A percentile compares a stretch with the other conserved stretches of the same genome.
Evolutionary conservation across 306 rosid species (phyloP).

Genomic region (Rosa lucieae): DNA sequence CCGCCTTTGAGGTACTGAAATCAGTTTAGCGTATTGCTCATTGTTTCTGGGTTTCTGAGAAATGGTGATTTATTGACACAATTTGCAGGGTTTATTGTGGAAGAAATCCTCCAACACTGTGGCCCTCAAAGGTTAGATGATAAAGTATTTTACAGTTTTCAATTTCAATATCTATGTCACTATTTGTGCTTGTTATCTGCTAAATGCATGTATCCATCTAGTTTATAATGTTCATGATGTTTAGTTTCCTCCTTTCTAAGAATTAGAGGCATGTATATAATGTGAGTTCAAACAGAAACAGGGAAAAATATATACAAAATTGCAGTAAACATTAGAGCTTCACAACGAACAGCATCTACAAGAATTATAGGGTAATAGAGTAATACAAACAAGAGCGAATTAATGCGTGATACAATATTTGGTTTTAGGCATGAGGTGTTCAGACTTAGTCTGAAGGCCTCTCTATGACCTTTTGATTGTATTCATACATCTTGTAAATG

Average conservation of each 20-base stretch:
- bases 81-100: no score
- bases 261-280: background rate
- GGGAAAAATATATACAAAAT: background rate
- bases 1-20: slow-evolving; percentile 17
- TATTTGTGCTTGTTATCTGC: no score
- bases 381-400: background rate
- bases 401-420: background rate
- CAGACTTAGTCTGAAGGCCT: background rate
- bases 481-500: background rate
- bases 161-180: no score
- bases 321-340: background rate
- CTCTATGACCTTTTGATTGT: background rate
- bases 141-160: background rate
- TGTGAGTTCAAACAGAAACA: background rate
- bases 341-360: background rate
- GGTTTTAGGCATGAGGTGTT: background rate
- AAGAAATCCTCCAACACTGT: no score
- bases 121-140: slow-evolving; percentile 64
- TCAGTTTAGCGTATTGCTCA: background rate
- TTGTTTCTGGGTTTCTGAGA: background rate
- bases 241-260: no score
- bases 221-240: background rate
- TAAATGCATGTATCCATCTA: no score
- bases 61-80: background rate
- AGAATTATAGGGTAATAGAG: background rate